These are phyloP conservation scores for Canna indica DNA, from an alignment of 176 grass and related monocot species.

Conservation along the genomic window DNA sequence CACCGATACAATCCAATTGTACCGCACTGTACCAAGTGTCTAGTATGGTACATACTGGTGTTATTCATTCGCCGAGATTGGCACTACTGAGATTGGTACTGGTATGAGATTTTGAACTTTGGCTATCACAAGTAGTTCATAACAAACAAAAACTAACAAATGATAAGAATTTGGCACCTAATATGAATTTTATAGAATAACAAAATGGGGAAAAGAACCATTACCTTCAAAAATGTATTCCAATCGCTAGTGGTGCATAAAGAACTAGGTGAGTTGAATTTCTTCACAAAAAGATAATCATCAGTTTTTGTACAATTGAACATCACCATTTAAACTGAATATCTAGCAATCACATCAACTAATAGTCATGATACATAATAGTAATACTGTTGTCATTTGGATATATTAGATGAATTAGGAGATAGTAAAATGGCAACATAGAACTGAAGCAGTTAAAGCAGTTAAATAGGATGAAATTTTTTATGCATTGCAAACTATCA, in stretches of 20 bases:
- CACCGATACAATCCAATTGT: too few species aligned
- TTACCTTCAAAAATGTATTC: slow-evolving; percentile 80
- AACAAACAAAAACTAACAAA: neutral
- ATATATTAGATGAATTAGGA: neutral
- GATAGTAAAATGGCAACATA: neutral
- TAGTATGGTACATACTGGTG: too few species aligned
- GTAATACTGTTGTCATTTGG: too few species aligned
- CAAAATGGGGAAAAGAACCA: neutral
- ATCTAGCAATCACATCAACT: neutral
- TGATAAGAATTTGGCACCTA: neutral
- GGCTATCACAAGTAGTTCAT: neutral
- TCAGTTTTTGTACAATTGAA: slow-evolving; percentile 24
- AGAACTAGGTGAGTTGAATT: slow-evolving; percentile 90
- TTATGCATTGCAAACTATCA: neutral
- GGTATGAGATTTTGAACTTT: too few species aligned
- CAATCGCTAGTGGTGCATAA: slow-evolving; percentile 74
- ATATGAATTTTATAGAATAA: neutral
- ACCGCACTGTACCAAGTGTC: too few species aligned
- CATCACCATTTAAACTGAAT: neutral
- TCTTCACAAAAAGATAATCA: slow-evolving; percentile 47
- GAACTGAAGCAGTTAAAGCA: neutral
- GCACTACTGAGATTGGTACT: too few species aligned
- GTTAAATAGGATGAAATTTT: neutral
- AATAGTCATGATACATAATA: neutral
- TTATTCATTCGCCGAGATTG: too few species aligned